A percentile compares a stretch with the other conserved stretches of the same genome.
These are phyloP conservation scores for Carpinus viminea DNA, from an alignment of 306 rosid genomes.

Conservation along the genomic window DNA sequence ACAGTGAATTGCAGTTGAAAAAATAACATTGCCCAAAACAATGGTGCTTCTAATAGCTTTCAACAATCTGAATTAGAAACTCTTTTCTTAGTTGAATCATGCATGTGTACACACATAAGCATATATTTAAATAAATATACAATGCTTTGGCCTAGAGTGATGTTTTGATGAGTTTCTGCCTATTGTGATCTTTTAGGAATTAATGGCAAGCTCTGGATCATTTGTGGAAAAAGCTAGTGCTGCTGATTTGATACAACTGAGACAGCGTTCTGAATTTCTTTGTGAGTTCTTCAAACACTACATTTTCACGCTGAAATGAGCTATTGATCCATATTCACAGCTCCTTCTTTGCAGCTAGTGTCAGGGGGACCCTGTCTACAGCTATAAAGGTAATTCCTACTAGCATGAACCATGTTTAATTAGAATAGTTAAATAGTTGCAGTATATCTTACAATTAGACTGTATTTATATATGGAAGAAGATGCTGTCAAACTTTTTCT, in stretches of 20 bases:
- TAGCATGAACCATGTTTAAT: constrained; percentile 10
- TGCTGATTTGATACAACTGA: constrained; percentile 84
- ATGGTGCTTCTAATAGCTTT: neutral
- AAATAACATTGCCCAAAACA: neutral
- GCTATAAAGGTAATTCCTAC: constrained; percentile 58
- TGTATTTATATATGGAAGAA: constrained; percentile 14
- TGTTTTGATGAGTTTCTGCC: constrained; percentile 74
- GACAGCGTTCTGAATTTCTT: constrained; percentile 87
- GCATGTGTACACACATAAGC: neutral
- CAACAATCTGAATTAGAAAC: neutral
- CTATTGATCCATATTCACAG: constrained; percentile 30
- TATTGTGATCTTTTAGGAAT: constrained; percentile 73
- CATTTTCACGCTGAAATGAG: constrained; percentile 20
- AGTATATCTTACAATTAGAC: neutral
- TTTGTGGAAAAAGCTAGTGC: constrained; percentile 66
- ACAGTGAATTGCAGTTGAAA: neutral
- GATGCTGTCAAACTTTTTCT: neutral
- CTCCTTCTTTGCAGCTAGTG: constrained; percentile 51
- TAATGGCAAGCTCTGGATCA: constrained; percentile 54
- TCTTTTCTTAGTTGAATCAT: neutral
- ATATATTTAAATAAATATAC: neutral
- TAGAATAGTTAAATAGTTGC: constrained; percentile 2
- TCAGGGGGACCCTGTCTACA: constrained; percentile 62
- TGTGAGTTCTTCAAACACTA: constrained; percentile 52
- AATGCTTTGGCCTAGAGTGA: constrained; percentile 41